phyloP scores from a whole-genome alignment of 208 protist genomes.

The Naegleria fowleri region DNA sequence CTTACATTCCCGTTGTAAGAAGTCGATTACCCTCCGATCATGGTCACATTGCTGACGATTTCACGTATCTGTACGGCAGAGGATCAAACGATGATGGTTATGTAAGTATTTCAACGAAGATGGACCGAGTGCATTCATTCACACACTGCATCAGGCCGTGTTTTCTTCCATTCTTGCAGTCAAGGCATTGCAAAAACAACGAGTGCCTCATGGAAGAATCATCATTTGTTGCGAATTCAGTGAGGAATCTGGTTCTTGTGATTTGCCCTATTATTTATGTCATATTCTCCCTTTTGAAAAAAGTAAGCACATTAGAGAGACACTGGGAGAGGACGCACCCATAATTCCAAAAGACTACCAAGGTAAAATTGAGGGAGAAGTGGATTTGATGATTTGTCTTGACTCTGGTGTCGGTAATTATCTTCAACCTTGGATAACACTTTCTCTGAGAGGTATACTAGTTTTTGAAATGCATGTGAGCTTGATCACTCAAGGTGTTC shows the following conservation, averaged over 20 bases:
- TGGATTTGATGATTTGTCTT: conserved; percentile 7
- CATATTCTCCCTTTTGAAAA: not conserved
- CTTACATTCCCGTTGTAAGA: conserved; percentile 67
- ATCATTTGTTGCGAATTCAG: conserved; percentile 77
- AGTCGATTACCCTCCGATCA: conserved; percentile 40
- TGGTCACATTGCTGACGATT: conserved; percentile 32
- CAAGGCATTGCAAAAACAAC: conserved; percentile 62
- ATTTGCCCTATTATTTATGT: conserved; percentile 70
- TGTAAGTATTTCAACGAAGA: not conserved
- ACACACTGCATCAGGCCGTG: no score
- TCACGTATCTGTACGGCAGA: conserved; percentile 64
- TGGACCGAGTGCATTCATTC: no score
- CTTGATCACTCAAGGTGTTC: conserved; percentile 74
- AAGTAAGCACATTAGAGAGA: not conserved
- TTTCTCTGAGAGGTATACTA: conserved; percentile 76
- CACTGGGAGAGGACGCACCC: not conserved
- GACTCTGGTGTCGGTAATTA: conserved; percentile 80
- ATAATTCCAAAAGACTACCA: not conserved
- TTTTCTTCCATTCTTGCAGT: conserved; percentile 65
- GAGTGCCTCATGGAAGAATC: conserved; percentile 66
- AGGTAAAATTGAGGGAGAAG: not conserved
- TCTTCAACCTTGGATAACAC: conserved; percentile 87
- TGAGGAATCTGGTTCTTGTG: conserved; percentile 77
- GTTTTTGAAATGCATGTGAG: conserved; percentile 68
- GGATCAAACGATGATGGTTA: conserved; percentile 83